Evolutionary conservation across 305 asterid species (phyloP), one percentile per base, ranked within the genome.

Genomic region (Fraxinus floribunda): DNA sequence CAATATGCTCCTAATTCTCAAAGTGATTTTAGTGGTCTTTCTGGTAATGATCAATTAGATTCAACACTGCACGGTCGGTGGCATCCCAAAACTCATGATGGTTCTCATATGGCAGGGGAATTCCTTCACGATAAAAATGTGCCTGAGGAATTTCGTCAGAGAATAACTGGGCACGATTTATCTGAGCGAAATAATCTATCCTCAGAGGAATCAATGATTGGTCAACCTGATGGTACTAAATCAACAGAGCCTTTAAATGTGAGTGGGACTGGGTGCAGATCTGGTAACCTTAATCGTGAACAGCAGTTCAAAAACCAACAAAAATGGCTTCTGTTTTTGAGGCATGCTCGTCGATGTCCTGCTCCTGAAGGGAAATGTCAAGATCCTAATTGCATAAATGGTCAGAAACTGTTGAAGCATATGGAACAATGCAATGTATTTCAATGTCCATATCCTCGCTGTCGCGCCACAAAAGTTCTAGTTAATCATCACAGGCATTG

Each of bases 291-390:
- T 82, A 87, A 84, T 79, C 95, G 91, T 38, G 97, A 91, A 38
- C 76, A 83, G 79, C 92, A 91, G 86, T 91, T 85, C 87, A 86
- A 34, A 88, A 92, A 93, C 86, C 97, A 92, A 85, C 91, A 86
- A 84, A 89, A 91, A 85, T 95, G 98, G 98, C 89, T 97, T 75
- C 87, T 93, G 80, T 94, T 95, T 91, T 86, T 95, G 90, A 76
- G 86, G 77, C 99, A 97, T 89, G 99, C 99, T 80, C 95, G 97
- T 39, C 83, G 93, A 60, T 97, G 99, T 88, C 88, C 94, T 76
- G 90, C 90, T 86, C 90, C 93, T 73, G 91, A 85, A 83, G 99
- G 98, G 87, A 93, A 89, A 88, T 97, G 99, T 88, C 62, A 52
- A 52, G 98, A 95, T 76, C 72, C 86, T 68, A 49, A 90, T 88